phyloP scores from a whole-genome alignment of 2,329 filamentous ascomycete genomes.

The Cladorrhinum sp. region DNA sequence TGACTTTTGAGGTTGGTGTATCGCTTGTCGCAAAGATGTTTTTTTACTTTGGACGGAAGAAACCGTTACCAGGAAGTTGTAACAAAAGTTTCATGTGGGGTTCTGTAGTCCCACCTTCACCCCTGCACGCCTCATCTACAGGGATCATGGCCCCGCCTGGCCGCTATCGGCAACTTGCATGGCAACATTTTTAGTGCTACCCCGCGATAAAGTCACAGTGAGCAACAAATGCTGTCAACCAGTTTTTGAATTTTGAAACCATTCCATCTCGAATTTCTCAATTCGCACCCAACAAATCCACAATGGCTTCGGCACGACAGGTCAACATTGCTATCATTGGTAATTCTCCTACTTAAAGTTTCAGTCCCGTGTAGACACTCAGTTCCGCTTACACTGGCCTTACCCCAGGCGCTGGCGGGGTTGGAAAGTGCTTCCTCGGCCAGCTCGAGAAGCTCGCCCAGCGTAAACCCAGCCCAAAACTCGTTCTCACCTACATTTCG shows the following conservation, averaged over 20 bases:
- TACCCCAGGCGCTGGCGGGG: slow-evolving; percentile 76
- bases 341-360: slow-evolving; percentile 21
- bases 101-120: background rate
- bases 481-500: slow-evolving; percentile 80
- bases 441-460: slow-evolving; percentile 70
- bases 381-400: slow-evolving; percentile 7
- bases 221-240: background rate
- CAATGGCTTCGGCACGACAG: slow-evolving; percentile 33
- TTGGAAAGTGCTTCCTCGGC: slow-evolving; percentile 84
- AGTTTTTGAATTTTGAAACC: slow-evolving; percentile 1
- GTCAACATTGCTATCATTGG: slow-evolving; percentile 46
- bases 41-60: slow-evolving; percentile 1
- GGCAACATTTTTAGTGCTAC: slow-evolving; percentile 24
- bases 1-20: background rate
- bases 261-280: background rate
- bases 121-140: background rate
- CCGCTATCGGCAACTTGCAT: slow-evolving; percentile 30
- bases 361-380: background rate
- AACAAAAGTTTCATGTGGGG: slow-evolving; percentile 8
- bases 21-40: background rate
- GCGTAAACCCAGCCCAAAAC: slow-evolving; percentile 64
- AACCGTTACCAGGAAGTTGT: slow-evolving; percentile 6
- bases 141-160: slow-evolving; percentile 14
- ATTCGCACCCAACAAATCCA: slow-evolving; percentile 9
- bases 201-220: slow-evolving; percentile 19